Conservation (phyloP, 2,329 filamentous ascomycete genomes). For the Aspergillus thermomutatus region DNA sequence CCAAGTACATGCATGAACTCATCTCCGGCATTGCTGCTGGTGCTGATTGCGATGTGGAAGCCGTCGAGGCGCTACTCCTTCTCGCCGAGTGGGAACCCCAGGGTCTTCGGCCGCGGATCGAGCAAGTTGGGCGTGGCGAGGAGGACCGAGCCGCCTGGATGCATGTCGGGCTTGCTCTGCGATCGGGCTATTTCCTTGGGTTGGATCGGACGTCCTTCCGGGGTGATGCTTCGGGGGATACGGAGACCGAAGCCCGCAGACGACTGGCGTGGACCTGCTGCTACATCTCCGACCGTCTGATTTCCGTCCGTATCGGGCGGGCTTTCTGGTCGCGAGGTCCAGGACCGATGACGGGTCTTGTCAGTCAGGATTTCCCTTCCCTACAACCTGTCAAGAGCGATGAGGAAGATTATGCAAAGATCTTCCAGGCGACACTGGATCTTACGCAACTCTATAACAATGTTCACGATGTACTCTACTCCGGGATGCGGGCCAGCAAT, state of each 20-base stretch:
- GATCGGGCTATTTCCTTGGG: slow-evolving; percentile 67
- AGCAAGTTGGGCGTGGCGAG: slow-evolving; percentile 66
- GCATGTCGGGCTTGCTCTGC: slow-evolving; percentile 68
- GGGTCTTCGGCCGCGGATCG: slow-evolving; percentile 57
- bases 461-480: slow-evolving; percentile 70
- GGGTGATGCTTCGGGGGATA: slow-evolving; percentile 57
- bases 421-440: slow-evolving; percentile 69
- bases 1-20: slow-evolving; percentile 66
- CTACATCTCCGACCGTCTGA: slow-evolving; percentile 65
- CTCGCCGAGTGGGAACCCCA: slow-evolving; percentile 73
- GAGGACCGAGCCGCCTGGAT: slow-evolving; percentile 75
- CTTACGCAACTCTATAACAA: slow-evolving; percentile 70
- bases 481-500: slow-evolving; percentile 65
- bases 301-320: slow-evolving; percentile 68
- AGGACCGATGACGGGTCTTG: slow-evolving; percentile 62
- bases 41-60: slow-evolving; percentile 64
- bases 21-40: slow-evolving; percentile 66
- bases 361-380: slow-evolving; percentile 66
- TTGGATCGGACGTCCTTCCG: slow-evolving; percentile 67
- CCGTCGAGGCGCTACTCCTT: slow-evolving; percentile 66
- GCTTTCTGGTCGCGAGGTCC: slow-evolving; percentile 73
- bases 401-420: slow-evolving; percentile 64
- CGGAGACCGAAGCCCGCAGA: slow-evolving; percentile 59
- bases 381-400: slow-evolving; percentile 57
- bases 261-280: slow-evolving; percentile 67